Percentiles rank a stretch among this genome's conserved stretches.
Evolutionary conservation across 1,284 basidiomycete species (phyloP).

Genomic region (Cryptococcus jaspeensis): DNA sequence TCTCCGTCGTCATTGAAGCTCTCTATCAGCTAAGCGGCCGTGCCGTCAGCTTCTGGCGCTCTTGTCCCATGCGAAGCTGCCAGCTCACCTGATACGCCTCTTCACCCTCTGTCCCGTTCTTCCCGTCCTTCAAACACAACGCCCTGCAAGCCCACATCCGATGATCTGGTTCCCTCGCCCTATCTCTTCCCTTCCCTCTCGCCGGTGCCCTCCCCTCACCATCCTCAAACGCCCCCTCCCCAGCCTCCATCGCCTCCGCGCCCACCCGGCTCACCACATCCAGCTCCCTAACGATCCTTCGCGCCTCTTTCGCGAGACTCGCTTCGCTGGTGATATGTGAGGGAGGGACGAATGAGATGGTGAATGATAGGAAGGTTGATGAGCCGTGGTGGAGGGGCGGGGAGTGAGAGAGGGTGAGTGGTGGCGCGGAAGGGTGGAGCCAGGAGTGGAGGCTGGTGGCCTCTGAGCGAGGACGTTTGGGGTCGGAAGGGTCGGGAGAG

Average conservation of each 20-base stretch:
- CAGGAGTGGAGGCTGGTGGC: conserved; percentile 32
- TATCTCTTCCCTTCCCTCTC: conserved; percentile 24
- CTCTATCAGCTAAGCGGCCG: conserved; percentile 34
- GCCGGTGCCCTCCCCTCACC: conserved; percentile 29
- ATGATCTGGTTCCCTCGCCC: conserved; percentile 46
- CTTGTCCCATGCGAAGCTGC: background rate
- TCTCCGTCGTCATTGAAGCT: conserved; percentile 46
- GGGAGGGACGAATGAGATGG: conserved; percentile 33
- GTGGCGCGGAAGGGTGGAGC: conserved; percentile 36
- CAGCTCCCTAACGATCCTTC: conserved; percentile 36
- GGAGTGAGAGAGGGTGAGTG: conserved; percentile 30
- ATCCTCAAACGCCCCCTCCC: conserved; percentile 39
- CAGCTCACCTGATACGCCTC: conserved; percentile 45
- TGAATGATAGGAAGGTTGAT: conserved; percentile 42
- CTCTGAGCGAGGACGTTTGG: background rate
- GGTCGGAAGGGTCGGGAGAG: background rate
- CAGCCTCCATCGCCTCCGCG: conserved; percentile 18
- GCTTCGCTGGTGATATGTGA: conserved; percentile 21
- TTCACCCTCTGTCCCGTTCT: conserved; percentile 44
- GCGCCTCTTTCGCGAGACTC: conserved; percentile 33
- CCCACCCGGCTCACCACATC: conserved; percentile 37
- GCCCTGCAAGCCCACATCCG: conserved; percentile 47
- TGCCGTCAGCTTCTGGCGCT: background rate
- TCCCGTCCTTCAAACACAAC: conserved; percentile 37
- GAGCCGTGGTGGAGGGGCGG: conserved; percentile 35